Percentiles rank a stretch among this genome's conserved stretches.
phyloP scores from a whole-genome alignment of 1,284 basidiomycete genomes.

The Xanthoconium separans region DNA sequence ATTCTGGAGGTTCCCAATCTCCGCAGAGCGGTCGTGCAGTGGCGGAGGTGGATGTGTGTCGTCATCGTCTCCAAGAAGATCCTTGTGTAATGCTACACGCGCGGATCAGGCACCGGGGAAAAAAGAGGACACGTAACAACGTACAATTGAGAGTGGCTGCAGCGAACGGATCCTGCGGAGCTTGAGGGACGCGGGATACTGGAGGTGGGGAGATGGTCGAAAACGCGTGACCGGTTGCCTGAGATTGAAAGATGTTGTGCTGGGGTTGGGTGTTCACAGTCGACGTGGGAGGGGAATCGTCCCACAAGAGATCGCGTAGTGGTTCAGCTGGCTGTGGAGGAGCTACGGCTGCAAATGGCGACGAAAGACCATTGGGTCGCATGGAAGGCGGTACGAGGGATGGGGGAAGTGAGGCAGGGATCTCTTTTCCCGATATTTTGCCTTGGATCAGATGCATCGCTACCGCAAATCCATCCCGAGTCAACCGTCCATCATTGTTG shows the following conservation, averaged over 20 bases:
- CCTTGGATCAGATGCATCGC: conserved; percentile 94
- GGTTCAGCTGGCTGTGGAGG: conserved; percentile 39
- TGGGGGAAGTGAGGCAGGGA: conserved; percentile 72
- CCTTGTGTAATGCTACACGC: conserved; percentile 35
- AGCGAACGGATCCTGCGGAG: conserved; percentile 43
- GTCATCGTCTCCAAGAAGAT: conserved; percentile 75
- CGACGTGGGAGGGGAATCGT: conserved; percentile 61
- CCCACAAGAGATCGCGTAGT: conserved; percentile 52
- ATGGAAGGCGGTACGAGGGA: conserved; percentile 82
- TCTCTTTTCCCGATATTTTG: conserved; percentile 80
- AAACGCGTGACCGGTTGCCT: conserved; percentile 25
- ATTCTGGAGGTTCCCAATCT: conserved; percentile 85
- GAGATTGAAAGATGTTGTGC: conserved; percentile 37
- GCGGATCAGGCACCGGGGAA: conserved; percentile 16
- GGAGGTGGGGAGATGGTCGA: conserved; percentile 18
- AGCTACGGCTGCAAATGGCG: conserved; percentile 35
- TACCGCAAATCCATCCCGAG: conserved; percentile 93
- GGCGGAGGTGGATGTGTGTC: conserved; percentile 46
- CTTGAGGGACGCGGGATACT: conserved; percentile 22
- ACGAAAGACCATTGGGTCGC: conserved; percentile 40
- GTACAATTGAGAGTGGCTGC: conserved; percentile 28
- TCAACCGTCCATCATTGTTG: conserved; percentile 84
- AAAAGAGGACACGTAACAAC: conserved; percentile 13
- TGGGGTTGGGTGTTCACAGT: conserved; percentile 38
- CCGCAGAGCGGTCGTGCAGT: conserved; percentile 69